phyloP scores from a whole-genome alignment of 805 yeast genomes.

The Starmerella powellii region DNA sequence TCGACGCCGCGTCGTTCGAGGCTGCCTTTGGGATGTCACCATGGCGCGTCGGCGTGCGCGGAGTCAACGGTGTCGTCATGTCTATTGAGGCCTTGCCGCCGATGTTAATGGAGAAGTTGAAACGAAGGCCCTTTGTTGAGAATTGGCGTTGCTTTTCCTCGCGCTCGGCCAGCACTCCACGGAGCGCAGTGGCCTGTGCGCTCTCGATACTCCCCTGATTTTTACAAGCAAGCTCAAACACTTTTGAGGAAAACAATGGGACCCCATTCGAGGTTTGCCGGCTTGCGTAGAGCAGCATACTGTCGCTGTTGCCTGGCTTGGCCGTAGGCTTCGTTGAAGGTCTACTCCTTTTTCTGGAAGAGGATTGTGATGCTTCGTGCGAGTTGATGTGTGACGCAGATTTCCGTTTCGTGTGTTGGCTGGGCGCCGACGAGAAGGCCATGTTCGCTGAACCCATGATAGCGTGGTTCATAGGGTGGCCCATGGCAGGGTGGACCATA shows the following conservation, averaged over 20 bases:
- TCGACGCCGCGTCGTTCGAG: not conserved
- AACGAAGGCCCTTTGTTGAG: slow-evolving; percentile 7
- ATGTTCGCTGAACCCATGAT: too few species aligned
- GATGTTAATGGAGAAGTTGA: slow-evolving; percentile 10
- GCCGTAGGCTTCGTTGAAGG: too few species aligned
- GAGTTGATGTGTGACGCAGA: too few species aligned
- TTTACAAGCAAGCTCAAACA: slow-evolving; percentile 9
- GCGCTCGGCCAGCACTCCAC: not conserved
- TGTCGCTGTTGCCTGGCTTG: too few species aligned
- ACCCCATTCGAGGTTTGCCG: not conserved
- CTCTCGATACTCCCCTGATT: not conserved
- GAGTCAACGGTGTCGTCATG: not conserved
- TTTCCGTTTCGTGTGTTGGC: too few species aligned
- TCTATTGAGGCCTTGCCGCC: slow-evolving; percentile 10
- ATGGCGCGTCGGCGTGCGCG: not conserved
- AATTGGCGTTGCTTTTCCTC: slow-evolving; percentile 4
- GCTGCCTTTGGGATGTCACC: not conserved
- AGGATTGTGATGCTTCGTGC: too few species aligned
- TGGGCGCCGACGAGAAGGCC: too few species aligned
- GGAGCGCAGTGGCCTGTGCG: not conserved
- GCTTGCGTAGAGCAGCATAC: not conserved
- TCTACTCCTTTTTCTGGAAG: too few species aligned
- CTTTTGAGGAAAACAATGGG: slow-evolving; percentile 12
- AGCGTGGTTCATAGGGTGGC: too few species aligned
- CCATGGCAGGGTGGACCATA: too few species aligned